These are phyloP conservation scores for Suillus tomentosus DNA, from an alignment of 768 basidiomycete genomes.

Conservation along the genomic window DNA sequence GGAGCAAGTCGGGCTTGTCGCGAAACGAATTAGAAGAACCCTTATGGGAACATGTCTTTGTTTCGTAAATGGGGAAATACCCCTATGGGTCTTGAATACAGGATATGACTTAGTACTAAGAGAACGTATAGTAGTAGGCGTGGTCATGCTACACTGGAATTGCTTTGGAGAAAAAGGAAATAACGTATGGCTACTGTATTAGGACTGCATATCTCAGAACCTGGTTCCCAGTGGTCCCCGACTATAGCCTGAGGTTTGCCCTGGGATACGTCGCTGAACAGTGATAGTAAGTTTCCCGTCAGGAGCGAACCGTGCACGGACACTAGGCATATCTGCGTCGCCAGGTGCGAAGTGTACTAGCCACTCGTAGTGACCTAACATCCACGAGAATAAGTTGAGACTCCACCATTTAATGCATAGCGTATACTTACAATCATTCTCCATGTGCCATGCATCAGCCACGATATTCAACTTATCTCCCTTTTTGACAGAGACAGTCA, in stretches of 20 bases:
- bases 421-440: slow-evolving; percentile 53
- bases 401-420: slow-evolving; percentile 2
- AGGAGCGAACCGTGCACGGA: slow-evolving; percentile 51
- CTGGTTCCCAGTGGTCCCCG: slow-evolving; percentile 28
- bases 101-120: neutral
- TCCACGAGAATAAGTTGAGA: neutral
- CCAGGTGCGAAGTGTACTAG: slow-evolving; percentile 53
- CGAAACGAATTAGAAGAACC: neutral
- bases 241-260: slow-evolving; percentile 25
- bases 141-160: neutral
- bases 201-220: slow-evolving; percentile 27
- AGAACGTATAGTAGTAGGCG: slow-evolving; percentile 1
- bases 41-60: neutral
- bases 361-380: slow-evolving; percentile 63
- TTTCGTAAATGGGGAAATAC: neutral
- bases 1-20: neutral
- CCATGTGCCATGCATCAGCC: slow-evolving; percentile 65
- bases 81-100: neutral
- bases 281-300: slow-evolving; percentile 50
- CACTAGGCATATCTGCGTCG: slow-evolving; percentile 55
- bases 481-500: slow-evolving; percentile 60
- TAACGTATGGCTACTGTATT: neutral
- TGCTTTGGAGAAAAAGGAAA: neutral
- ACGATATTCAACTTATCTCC: slow-evolving; percentile 58
- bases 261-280: slow-evolving; percentile 35